Evolutionary conservation across 768 basidiomycete genomes (phyloP).

Genomic region (Mycena chlorophos): DNA sequence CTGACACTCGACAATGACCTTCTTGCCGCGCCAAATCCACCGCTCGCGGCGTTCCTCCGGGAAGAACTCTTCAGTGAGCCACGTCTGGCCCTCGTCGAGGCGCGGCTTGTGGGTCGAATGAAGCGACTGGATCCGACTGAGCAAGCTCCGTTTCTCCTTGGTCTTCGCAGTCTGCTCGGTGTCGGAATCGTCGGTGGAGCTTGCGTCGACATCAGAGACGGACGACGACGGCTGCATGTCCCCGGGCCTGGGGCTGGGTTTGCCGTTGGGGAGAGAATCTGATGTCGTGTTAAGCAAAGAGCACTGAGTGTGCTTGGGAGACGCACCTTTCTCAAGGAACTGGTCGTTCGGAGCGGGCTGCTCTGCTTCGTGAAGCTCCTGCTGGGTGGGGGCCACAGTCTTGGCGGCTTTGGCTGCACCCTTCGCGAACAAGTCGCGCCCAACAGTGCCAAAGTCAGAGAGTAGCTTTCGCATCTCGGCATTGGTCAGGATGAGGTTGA

Average conservation of each 20-base stretch:
- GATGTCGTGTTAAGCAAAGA: constrained; percentile 31
- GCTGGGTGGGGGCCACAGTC: constrained; percentile 62
- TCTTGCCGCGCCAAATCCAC: constrained; percentile 92
- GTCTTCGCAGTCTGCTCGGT: constrained; percentile 30
- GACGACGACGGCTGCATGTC: constrained; percentile 2
- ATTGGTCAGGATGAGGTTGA: constrained; percentile 87
- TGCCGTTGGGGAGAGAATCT: constrained; percentile 31
- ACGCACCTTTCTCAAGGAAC: constrained; percentile 54
- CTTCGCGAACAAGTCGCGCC: constrained; percentile 81
- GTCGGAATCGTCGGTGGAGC: constrained; percentile 31
- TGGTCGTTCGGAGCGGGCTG: constrained; percentile 67
- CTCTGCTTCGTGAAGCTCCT: constrained; percentile 64
- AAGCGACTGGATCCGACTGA: constrained; percentile 43
- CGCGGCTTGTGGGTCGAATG: constrained; percentile 66
- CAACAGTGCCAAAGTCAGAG: constrained; percentile 73
- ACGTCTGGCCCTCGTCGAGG: constrained; percentile 45
- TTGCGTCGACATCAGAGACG: constrained; percentile 3
- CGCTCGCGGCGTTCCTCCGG: constrained; percentile 85
- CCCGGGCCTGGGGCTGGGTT: background rate
- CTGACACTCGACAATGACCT: constrained; percentile 91
- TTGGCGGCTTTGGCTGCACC: constrained; percentile 71
- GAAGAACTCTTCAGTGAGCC: constrained; percentile 66
- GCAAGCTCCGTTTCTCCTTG: constrained; percentile 28
- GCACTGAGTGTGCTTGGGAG: constrained; percentile 17
- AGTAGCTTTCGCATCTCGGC: constrained; percentile 89